Conservation (phyloP, 257 asterid species). For the Solanum ossicruentum region DNA sequence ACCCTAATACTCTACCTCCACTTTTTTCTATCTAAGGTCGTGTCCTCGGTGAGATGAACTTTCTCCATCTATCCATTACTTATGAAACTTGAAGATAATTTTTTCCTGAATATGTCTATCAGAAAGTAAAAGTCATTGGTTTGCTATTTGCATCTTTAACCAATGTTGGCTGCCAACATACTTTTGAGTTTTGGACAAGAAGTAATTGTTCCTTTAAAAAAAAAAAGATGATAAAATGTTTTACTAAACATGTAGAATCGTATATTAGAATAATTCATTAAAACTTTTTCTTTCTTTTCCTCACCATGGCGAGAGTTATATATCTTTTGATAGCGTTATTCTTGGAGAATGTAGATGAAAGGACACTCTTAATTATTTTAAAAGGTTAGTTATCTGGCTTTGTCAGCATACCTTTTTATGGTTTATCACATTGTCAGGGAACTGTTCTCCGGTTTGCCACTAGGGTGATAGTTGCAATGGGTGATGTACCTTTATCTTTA, state of each 20-base stretch:
- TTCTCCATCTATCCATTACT: neutral
- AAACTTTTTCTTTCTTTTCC: neutral
- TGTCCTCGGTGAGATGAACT: too few species aligned
- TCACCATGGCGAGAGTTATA: neutral
- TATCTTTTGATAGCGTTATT: neutral
- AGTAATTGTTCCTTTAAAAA: neutral
- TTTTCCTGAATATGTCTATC: neutral
- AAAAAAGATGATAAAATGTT: neutral
- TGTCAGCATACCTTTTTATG: neutral
- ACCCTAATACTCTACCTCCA: too few species aligned
- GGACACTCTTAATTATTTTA: neutral
- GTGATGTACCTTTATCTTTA: neutral
- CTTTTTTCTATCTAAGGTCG: too few species aligned
- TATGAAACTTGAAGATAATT: neutral
- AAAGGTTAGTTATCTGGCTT: neutral
- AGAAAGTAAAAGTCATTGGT: neutral
- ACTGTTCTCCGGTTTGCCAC: neutral
- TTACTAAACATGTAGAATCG: neutral
- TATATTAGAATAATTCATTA: neutral
- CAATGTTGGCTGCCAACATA: neutral
- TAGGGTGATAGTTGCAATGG: neutral
- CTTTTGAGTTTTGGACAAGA: neutral
- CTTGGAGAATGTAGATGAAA: neutral
- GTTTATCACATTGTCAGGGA: neutral
- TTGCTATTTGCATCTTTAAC: neutral